These are phyloP conservation scores for Citrullus amarus DNA, from an alignment of 306 rosid genomes.

Conservation along the genomic window DNA sequence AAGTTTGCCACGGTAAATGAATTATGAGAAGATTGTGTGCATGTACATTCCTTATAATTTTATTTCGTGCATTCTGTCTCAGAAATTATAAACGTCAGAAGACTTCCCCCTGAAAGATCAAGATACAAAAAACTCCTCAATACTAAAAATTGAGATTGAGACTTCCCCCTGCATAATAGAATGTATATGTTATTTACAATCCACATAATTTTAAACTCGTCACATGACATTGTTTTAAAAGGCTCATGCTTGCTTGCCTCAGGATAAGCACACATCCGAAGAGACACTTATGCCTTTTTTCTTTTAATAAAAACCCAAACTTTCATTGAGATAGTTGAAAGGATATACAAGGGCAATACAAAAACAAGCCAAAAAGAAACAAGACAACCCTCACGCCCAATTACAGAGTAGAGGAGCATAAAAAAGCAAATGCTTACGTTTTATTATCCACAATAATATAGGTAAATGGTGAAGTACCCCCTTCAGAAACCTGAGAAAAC, in stretches of 20 bases:
- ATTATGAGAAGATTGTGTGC: neutral
- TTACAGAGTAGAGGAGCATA: neutral
- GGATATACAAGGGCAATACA: too few relatives aligned
- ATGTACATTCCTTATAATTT: neutral
- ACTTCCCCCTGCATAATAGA: too few relatives aligned
- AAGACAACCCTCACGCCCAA: too few relatives aligned
- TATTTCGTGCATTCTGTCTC: neutral
- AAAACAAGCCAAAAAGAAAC: too few relatives aligned
- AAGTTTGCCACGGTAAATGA: constrained; percentile 12
- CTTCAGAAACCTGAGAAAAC: constrained; percentile 61
- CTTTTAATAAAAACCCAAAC: too few relatives aligned
- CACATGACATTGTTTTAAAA: neutral
- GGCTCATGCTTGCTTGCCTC: neutral
- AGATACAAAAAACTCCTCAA: neutral
- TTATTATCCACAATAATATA: constrained; percentile 77
- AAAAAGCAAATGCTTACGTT: constrained; percentile 44
- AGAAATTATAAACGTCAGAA: neutral
- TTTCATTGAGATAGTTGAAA: too few relatives aligned
- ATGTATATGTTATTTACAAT: neutral
- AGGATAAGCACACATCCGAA: neutral
- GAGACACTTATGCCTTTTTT: neutral
- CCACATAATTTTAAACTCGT: neutral
- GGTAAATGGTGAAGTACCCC: constrained; percentile 79
- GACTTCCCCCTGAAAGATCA: neutral
- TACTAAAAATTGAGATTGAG: neutral